phyloP scores from a whole-genome alignment of 352 stramenopile genomes.

The Phytophthora megakarya region DNA sequence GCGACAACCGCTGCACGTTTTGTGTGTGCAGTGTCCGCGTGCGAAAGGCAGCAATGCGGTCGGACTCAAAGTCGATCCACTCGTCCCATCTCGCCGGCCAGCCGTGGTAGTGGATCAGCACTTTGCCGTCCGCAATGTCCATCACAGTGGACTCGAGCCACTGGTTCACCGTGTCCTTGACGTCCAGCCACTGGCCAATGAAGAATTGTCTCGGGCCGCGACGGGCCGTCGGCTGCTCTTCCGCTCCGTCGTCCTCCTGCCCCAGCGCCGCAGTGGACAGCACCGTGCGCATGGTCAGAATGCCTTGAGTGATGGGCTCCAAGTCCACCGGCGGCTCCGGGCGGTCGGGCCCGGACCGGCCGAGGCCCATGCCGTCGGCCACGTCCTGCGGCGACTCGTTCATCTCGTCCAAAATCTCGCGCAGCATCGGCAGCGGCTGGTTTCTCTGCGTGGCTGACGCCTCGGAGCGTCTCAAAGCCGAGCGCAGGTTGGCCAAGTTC shows the following conservation, averaged over 20 bases:
- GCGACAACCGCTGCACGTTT: slow-evolving; percentile 59
- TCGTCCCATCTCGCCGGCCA: slow-evolving; percentile 98
- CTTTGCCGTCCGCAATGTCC: slow-evolving; percentile 82
- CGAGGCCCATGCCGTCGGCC: slow-evolving; percentile 40
- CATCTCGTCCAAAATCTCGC: slow-evolving; percentile 46
- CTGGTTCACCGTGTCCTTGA: slow-evolving; percentile 97
- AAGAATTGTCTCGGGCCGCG: slow-evolving; percentile 67
- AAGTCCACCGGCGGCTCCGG: slow-evolving; percentile 37
- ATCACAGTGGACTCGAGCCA: slow-evolving; percentile 98
- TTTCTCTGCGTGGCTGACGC: neutral
- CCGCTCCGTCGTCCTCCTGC: slow-evolving; percentile 3
- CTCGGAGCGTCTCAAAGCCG: slow-evolving; percentile 40
- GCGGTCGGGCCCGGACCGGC: neutral
- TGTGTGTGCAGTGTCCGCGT: slow-evolving; percentile 85
- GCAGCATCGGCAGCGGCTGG: slow-evolving; percentile 42
- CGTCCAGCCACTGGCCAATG: slow-evolving; percentile 97
- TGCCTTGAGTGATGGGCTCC: slow-evolving; percentile 60
- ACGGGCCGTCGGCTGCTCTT: slow-evolving; percentile 6
- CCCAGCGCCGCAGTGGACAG: slow-evolving; percentile 43
- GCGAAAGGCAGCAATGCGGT: slow-evolving; percentile 94
- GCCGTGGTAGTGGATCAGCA: slow-evolving; percentile 97
- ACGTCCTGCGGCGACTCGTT: slow-evolving; percentile 33
- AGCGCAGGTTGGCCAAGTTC: slow-evolving; percentile 67
- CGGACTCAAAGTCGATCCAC: slow-evolving; percentile 95
- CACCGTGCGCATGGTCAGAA: slow-evolving; percentile 60